These are phyloP conservation scores for Tetradesmus lagerheimii DNA, from an alignment of 139 green algal species.

Conservation along the genomic window DNA sequence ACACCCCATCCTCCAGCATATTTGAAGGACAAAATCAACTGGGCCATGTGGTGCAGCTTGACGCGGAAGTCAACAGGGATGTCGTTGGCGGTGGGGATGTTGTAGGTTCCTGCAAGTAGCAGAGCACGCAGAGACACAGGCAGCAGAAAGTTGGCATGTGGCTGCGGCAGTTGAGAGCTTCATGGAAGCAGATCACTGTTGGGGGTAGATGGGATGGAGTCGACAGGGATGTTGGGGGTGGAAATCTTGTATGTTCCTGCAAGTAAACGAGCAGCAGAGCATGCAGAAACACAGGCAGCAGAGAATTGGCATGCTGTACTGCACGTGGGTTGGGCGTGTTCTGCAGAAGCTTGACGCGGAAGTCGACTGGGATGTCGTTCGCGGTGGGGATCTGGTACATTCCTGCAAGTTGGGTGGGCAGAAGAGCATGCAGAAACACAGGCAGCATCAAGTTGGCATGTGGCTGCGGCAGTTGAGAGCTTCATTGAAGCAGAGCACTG, in stretches of 20 bases:
- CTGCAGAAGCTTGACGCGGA: conserved; percentile 88
- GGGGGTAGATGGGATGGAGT: no score
- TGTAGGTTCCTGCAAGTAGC: no score
- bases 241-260: conserved; percentile 97
- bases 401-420: no score
- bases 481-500: no score
- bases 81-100: conserved; percentile 99
- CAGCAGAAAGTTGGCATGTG: conserved; percentile 77
- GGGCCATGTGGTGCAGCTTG: no score
- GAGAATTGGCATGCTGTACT: no score
- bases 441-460: conserved; percentile 70
- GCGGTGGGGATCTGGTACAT: conserved; percentile 97
- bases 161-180: no score
- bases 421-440: not conserved
- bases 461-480: no score
- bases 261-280: not conserved
- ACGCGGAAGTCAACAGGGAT: conserved; percentile 96
- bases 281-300: not conserved
- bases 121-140: not conserved
- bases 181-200: no score
- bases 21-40: no score
- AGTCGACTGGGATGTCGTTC: conserved; percentile 97
- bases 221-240: no score
- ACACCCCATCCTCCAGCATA: no score
- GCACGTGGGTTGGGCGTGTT: conserved; percentile 86